These are phyloP conservation scores for Nothophoma quercina DNA, from an alignment of 2,329 filamentous ascomycete genomes.

Conservation along the genomic window DNA sequence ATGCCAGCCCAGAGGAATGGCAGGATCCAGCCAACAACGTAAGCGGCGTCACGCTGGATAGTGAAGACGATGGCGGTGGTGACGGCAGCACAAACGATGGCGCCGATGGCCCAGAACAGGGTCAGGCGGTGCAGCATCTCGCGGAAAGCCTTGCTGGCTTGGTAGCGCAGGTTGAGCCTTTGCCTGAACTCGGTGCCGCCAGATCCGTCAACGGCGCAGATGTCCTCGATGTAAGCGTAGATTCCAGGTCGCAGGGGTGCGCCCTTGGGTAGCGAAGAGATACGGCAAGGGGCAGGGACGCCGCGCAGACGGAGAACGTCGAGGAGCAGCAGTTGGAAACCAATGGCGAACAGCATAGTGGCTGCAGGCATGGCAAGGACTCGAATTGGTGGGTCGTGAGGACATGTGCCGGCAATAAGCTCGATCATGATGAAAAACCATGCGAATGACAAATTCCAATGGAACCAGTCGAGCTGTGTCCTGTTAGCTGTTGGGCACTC, in stretches of 20 bases:
- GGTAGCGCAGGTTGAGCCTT: constrained; percentile 60
- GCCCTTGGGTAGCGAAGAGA: constrained; percentile 61
- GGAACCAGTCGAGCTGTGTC: constrained; percentile 62
- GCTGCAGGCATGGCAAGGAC: constrained; percentile 62
- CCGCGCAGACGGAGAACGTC: constrained; percentile 57
- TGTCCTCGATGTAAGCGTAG: constrained; percentile 63
- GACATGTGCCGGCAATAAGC: constrained; percentile 60
- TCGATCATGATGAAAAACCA: constrained; percentile 66
- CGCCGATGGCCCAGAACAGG: constrained; percentile 61
- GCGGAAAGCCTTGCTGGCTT: constrained; percentile 61
- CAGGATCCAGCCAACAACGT: constrained; percentile 58
- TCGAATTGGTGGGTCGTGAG: constrained; percentile 58
- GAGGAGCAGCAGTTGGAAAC: constrained; percentile 59
- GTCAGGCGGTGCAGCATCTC: constrained; percentile 61
- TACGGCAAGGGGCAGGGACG: constrained; percentile 58
- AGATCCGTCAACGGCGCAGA: constrained; percentile 61
- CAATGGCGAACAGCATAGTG: constrained; percentile 62
- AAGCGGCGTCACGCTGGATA: constrained; percentile 56
- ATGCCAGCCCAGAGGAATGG: constrained; percentile 60
- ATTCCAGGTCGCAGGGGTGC: constrained; percentile 61
- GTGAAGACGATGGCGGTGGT: constrained; percentile 58
- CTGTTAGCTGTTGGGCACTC: neutral
- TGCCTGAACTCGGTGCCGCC: constrained; percentile 62
- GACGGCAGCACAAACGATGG: constrained; percentile 50
- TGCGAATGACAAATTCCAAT: constrained; percentile 63